Percentiles rank a stretch among this genome's conserved stretches.
Evolutionary conservation across 495 filamentous ascomycete genomes (phyloP).

Genomic region (Trichoderma erinaceum): DNA sequence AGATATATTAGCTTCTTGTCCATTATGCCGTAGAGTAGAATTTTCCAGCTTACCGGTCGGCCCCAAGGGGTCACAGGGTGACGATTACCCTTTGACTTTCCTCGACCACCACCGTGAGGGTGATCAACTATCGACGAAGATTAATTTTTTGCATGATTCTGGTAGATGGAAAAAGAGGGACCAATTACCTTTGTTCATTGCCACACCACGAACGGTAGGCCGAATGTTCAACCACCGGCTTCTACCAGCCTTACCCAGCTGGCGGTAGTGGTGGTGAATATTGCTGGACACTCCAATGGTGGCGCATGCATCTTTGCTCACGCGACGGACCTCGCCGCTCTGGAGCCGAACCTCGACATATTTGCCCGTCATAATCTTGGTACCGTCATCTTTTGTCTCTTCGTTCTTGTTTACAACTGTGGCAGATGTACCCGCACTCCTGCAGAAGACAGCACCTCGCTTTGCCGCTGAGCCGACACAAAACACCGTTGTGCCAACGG

Average conservation of each 20-base stretch:
- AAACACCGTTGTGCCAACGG: constrained; percentile 82
- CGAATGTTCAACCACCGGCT: constrained; percentile 87
- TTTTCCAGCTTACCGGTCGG: constrained; percentile 63
- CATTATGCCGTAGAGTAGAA: constrained; percentile 6
- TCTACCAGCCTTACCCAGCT: constrained; percentile 90
- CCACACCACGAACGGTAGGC: constrained; percentile 90
- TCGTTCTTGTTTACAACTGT: constrained; percentile 81
- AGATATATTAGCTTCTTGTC: constrained; percentile 28
- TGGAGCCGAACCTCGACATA: constrained; percentile 78
- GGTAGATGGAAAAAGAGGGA: not conserved
- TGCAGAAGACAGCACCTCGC: constrained; percentile 79
- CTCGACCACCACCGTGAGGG: constrained; percentile 96
- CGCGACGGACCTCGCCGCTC: constrained; percentile 83
- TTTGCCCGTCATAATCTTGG: constrained; percentile 48
- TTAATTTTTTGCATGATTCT: constrained; percentile 21
- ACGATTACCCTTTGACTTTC: constrained; percentile 97
- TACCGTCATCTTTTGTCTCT: constrained; percentile 51
- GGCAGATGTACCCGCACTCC: constrained; percentile 87
- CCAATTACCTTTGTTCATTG: constrained; percentile 84
- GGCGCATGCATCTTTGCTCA: constrained; percentile 85
- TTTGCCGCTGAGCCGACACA: constrained; percentile 72
- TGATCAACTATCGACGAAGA: constrained; percentile 59
- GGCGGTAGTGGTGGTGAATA: constrained; percentile 77
- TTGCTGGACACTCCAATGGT: constrained; percentile 94
- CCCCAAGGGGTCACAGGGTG: constrained; percentile 95